Evolutionary conservation across 176 grass and related monocot genomes (phyloP).

Genomic region (Oryza meyeriana): DNA sequence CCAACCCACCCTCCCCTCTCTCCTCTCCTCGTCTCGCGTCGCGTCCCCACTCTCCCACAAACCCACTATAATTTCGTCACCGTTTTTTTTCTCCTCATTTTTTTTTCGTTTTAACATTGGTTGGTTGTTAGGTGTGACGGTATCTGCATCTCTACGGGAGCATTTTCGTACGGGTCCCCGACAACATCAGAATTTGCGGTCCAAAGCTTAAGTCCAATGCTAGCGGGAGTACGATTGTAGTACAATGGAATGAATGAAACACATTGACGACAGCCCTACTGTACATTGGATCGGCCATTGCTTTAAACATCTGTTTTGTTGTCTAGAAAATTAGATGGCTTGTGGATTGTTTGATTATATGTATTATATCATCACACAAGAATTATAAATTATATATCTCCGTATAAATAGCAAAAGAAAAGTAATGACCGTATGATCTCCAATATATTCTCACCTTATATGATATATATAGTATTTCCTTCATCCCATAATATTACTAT

Average conservation of each 20-base stretch:
- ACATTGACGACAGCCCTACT: background rate
- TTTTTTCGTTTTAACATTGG: background rate
- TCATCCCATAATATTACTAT: too few species aligned
- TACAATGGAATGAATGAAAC: background rate
- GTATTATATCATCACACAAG: too few species aligned
- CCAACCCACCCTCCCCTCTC: conserved; percentile 27
- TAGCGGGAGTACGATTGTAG: background rate
- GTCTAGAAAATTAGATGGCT: too few species aligned
- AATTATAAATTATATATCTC: too few species aligned
- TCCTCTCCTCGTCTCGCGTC: conserved; percentile 11
- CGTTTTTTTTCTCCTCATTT: background rate
- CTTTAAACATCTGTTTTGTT: background rate
- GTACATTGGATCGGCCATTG: background rate
- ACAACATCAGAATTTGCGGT: background rate
- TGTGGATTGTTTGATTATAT: too few species aligned
- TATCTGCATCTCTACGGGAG: background rate
- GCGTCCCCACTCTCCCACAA: conserved; percentile 1
- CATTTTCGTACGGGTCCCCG: background rate
- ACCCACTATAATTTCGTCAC: conserved; percentile 29
- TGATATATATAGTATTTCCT: too few species aligned
- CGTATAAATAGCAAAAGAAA: too few species aligned
- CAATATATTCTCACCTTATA: too few species aligned
- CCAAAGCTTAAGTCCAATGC: background rate
- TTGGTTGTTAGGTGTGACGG: conserved; percentile 4
- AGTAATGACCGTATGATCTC: too few species aligned